Evolutionary conservation across 192 early-diverging fungal genomes (phyloP).

Genomic region (Pilobolus umbonatus): DNA sequence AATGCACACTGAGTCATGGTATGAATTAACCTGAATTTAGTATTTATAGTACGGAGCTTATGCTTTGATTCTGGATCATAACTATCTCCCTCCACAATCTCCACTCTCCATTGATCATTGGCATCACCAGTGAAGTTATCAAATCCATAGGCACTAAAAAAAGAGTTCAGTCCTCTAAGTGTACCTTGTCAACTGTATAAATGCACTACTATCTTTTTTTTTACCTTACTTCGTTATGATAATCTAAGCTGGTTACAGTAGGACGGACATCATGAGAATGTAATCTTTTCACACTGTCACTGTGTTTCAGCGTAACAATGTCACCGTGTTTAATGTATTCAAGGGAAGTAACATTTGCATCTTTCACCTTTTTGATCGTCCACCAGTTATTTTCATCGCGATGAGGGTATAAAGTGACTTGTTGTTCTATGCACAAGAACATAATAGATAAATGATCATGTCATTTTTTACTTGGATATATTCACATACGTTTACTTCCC

Average conservation of each 20-base stretch:
- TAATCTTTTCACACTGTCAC: slow-evolving; percentile 53
- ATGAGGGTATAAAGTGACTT: slow-evolving; percentile 77
- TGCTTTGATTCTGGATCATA: slow-evolving; percentile 45
- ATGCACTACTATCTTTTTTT: background rate
- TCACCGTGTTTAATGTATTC: slow-evolving; percentile 70
- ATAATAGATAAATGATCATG: background rate
- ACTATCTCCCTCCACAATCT: slow-evolving; percentile 64
- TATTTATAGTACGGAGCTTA: slow-evolving; percentile 62
- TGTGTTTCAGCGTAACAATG: slow-evolving; percentile 71
- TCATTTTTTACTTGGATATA: background rate
- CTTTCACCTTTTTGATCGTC: slow-evolving; percentile 51
- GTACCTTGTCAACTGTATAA: background rate
- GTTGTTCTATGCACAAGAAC: slow-evolving; percentile 52
- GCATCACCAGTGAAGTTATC: slow-evolving; percentile 76
- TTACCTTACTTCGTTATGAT: slow-evolving; percentile 70
- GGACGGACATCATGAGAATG: slow-evolving; percentile 69
- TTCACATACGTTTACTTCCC: slow-evolving; percentile 68
- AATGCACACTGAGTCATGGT: slow-evolving; percentile 72
- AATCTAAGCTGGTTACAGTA: slow-evolving; percentile 65
- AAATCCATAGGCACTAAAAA: slow-evolving; percentile 57
- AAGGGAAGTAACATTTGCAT: slow-evolving; percentile 26
- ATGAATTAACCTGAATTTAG: slow-evolving; percentile 77
- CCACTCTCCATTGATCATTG: slow-evolving; percentile 90
- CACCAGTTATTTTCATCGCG: slow-evolving; percentile 90
- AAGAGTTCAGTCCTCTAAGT: background rate